Conservation (phyloP, 2,329 filamentous ascomycete genomes). For the Fusarium compactum region DNA sequence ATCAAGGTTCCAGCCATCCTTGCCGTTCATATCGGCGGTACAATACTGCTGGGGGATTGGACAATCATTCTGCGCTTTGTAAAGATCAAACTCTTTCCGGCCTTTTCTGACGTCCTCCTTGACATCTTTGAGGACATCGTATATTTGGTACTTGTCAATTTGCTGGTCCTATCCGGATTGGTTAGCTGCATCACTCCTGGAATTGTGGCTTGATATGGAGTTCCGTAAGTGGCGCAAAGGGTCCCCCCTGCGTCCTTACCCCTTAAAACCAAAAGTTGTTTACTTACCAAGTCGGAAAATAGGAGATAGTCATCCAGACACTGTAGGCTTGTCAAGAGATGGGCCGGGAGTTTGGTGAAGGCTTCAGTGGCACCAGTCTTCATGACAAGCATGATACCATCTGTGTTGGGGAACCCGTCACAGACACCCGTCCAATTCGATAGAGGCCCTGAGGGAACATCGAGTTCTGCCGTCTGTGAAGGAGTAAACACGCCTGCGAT, state of each 20-base stretch:
- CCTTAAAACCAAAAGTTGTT: background rate
- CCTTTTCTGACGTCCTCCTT: slow-evolving; percentile 51
- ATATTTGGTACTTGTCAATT: slow-evolving; percentile 59
- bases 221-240: slow-evolving; percentile 1
- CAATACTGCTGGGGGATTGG: slow-evolving; percentile 61
- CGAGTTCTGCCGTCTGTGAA: slow-evolving; percentile 19
- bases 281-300: slow-evolving; percentile 66
- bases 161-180: slow-evolving; percentile 57
- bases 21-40: slow-evolving; percentile 41
- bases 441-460: slow-evolving; percentile 28
- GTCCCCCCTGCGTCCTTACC: background rate
- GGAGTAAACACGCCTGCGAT: slow-evolving; percentile 7
- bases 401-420: slow-evolving; percentile 56
- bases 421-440: slow-evolving; percentile 48
- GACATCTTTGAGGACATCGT: slow-evolving; percentile 58
- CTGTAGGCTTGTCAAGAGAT: slow-evolving; percentile 65
- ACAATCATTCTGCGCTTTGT: slow-evolving; percentile 60
- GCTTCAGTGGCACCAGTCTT: slow-evolving; percentile 71
- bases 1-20: slow-evolving; percentile 65
- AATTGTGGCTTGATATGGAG: slow-evolving; percentile 14
- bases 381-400: slow-evolving; percentile 64
- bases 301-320: slow-evolving; percentile 67
- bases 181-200: slow-evolving; percentile 21
- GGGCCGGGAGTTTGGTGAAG: slow-evolving; percentile 66
- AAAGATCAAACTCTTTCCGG: slow-evolving; percentile 60